A percentile compares a stretch with the other conserved stretches of the same genome.
Conservation (phyloP, 345 rosid species). For the Geranium brycei region DNA sequence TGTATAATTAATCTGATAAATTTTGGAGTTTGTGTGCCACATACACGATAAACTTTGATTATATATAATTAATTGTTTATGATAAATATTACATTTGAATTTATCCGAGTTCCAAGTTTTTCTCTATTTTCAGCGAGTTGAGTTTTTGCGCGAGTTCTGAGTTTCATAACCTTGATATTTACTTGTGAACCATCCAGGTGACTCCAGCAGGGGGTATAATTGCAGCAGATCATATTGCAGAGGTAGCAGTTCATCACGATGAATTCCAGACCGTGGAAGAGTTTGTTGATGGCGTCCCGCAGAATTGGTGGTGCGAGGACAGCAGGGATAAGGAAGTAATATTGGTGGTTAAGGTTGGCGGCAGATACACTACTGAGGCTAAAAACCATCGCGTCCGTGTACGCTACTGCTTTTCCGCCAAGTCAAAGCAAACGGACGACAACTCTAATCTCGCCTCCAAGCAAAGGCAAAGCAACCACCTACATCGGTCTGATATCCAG, state of each 20-base stretch:
- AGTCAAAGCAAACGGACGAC: slow-evolving; percentile 17
- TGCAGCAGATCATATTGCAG: slow-evolving; percentile 45
- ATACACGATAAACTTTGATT: too few relatives aligned
- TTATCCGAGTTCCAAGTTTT: too few relatives aligned
- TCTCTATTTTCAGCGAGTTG: too few relatives aligned
- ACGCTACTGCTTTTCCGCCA: slow-evolving; percentile 48
- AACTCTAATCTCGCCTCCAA: slow-evolving; percentile 12
- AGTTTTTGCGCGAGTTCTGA: too few relatives aligned
- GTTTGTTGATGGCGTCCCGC: slow-evolving; percentile 72
- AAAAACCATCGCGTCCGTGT: slow-evolving; percentile 59
- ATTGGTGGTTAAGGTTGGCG: slow-evolving; percentile 49
- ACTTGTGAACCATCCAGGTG: slow-evolving; percentile 27
- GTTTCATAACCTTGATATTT: too few relatives aligned
- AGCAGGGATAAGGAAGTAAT: slow-evolving; percentile 79
- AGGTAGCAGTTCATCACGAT: slow-evolving; percentile 66
- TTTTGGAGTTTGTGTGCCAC: too few relatives aligned
- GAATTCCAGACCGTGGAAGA: slow-evolving; percentile 72
- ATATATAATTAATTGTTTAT: too few relatives aligned
- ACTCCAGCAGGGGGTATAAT: slow-evolving; percentile 75
- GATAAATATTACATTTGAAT: too few relatives aligned
- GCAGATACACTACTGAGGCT: slow-evolving; percentile 29
- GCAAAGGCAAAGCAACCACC: slow-evolving; percentile 33
- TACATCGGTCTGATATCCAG: slow-evolving; percentile 64
- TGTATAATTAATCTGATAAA: too few relatives aligned
- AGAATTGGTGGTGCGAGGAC: slow-evolving; percentile 89